Percentiles rank a stretch among this genome's conserved stretches.
Conservation (phyloP, 2,329 filamentous ascomycete species). For the Penicillium brasilianum region DNA sequence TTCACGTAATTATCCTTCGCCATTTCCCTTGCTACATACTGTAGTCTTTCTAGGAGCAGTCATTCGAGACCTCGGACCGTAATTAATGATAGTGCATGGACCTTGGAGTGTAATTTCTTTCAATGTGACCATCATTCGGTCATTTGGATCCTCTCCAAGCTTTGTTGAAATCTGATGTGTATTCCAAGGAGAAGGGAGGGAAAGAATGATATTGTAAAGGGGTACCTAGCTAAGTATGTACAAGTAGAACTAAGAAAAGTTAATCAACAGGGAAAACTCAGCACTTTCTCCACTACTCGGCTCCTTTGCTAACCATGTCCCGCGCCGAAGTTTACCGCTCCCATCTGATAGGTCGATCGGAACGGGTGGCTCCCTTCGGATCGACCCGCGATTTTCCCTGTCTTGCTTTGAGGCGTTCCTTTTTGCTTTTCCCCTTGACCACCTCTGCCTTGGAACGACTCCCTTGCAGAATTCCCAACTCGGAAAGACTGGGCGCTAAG, state of each 20-base stretch:
- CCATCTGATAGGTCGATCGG: slow-evolving; percentile 16
- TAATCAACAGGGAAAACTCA: neutral
- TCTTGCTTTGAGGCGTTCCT: neutral
- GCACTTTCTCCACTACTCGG: neutral
- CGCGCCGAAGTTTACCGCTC: neutral
- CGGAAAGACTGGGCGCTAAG: neutral
- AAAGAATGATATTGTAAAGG: neutral
- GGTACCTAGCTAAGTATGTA: too few relatives aligned
- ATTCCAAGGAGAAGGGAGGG: neutral
- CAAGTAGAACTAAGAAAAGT: neutral
- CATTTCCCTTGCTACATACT: neutral
- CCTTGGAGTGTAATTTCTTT: neutral
- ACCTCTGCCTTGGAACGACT: neutral
- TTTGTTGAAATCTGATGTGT: slow-evolving; percentile 1
- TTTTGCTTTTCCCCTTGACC: neutral
- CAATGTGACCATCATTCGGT: neutral
- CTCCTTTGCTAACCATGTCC: neutral
- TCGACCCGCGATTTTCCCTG: slow-evolving; percentile 21
- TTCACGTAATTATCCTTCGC: too few relatives aligned
- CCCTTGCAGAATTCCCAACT: slow-evolving; percentile 11
- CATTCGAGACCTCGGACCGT: neutral
- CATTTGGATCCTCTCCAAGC: neutral
- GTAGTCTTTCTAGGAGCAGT: neutral
- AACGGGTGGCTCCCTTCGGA: slow-evolving; percentile 17
- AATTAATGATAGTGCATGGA: neutral